Conservation (phyloP, 257 asterid species). For the Galeopsis tetrahit region DNA sequence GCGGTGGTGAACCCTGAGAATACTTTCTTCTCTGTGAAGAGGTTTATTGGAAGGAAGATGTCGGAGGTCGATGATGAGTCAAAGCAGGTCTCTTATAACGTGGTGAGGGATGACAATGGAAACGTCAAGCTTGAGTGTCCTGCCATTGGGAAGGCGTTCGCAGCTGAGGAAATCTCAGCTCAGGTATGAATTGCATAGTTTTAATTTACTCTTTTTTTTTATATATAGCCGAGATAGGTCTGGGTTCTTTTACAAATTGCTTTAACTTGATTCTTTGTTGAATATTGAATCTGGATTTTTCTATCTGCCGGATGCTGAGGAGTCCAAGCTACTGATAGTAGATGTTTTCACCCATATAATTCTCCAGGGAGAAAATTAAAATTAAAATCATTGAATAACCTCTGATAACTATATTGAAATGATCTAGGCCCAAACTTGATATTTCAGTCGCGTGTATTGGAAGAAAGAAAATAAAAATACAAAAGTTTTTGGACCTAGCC, state of each 20-base stretch:
- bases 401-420: not conserved
- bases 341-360: not conserved
- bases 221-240: not conserved
- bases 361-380: not conserved
- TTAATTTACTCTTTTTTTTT: not conserved
- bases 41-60: constrained; percentile 89
- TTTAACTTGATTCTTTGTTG: not conserved
- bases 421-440: not conserved
- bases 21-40: constrained; percentile 79
- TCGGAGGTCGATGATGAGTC: constrained; percentile 84
- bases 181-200: constrained; percentile 50
- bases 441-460: not conserved
- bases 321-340: not conserved
- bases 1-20: constrained; percentile 87
- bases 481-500: not conserved
- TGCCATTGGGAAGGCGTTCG: constrained; percentile 77
- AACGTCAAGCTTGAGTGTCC: constrained; percentile 90
- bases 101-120: constrained; percentile 81
- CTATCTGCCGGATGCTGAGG: not conserved
- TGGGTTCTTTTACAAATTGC: not conserved
- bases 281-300: not conserved
- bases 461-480: not conserved
- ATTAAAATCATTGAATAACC: not conserved
- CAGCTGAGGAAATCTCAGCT: constrained; percentile 91
- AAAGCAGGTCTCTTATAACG: constrained; percentile 80